Conservation (phyloP, 2,329 filamentous ascomycete species). For the Verticillium dahliae region DNA sequence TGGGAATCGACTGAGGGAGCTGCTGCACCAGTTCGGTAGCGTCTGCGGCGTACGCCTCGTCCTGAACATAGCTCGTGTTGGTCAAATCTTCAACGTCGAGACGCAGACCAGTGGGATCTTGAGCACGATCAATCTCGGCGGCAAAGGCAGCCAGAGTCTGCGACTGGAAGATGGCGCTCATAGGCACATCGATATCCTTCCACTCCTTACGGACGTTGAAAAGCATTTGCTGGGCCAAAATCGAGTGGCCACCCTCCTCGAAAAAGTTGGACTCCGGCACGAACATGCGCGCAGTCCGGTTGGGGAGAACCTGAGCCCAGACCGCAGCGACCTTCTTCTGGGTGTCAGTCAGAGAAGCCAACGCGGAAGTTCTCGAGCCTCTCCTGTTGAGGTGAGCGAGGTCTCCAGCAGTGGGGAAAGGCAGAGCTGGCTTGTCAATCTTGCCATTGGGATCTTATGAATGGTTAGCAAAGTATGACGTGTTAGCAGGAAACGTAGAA, state of each 20-base stretch:
- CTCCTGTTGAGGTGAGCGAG: conserved; percentile 31
- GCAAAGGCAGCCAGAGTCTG: conserved; percentile 43
- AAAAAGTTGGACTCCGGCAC: conserved; percentile 35
- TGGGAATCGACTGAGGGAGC: conserved; percentile 32
- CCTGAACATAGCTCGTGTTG: conserved; percentile 7
- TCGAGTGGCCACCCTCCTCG: conserved; percentile 28
- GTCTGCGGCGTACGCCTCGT: conserved; percentile 44
- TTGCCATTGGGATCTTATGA: conserved; percentile 71
- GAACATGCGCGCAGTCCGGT: conserved; percentile 10
- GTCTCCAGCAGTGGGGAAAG: conserved; percentile 56
- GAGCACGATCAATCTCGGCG: conserved; percentile 41
- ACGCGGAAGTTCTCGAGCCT: not conserved
- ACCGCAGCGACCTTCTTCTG: conserved; percentile 53
- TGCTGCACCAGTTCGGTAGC: conserved; percentile 41
- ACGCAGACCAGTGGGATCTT: conserved; percentile 15
- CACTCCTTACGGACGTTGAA: conserved; percentile 49
- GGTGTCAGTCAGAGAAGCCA: conserved; percentile 35
- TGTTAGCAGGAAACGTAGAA: not conserved
- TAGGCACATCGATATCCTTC: conserved; percentile 47
- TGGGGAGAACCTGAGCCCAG: conserved; percentile 10
- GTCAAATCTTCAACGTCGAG: conserved; percentile 26
- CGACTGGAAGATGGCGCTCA: conserved; percentile 63
- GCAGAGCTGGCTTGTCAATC: conserved; percentile 69
- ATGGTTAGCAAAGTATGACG: not conserved
- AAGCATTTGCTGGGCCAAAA: conserved; percentile 65